phyloP scores from a whole-genome alignment of 2,329 filamentous ascomycete genomes.

The Blumeriella jaapii region DNA sequence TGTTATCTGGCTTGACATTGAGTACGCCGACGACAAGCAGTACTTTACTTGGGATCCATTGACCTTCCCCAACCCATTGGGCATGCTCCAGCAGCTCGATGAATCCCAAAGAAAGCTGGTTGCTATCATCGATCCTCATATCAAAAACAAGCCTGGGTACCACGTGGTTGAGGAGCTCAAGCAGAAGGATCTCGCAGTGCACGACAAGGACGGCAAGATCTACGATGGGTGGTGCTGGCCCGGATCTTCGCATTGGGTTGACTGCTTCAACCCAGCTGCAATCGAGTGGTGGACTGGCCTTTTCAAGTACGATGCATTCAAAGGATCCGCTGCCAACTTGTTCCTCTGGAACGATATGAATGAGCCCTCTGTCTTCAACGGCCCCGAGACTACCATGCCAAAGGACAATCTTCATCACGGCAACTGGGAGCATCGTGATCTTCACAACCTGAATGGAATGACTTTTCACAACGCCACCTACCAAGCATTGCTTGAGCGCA shows the following conservation, averaged over 20 bases:
- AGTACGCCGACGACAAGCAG: constrained; percentile 93
- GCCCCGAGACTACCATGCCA: constrained; percentile 95
- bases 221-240: constrained; percentile 99
- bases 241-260: constrained; percentile 90
- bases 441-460: constrained; percentile 92
- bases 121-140: constrained; percentile 91
- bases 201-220: constrained; percentile 78
- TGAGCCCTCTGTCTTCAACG: constrained; percentile 97
- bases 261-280: constrained; percentile 88
- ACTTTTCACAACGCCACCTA: constrained; percentile 94
- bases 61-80: constrained; percentile 73
- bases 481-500: constrained; percentile 70
- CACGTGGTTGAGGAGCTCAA: constrained; percentile 68
- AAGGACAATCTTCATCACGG: constrained; percentile 92
- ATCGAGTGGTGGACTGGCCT: constrained; percentile 83
- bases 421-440: constrained; percentile 90
- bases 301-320: constrained; percentile 82
- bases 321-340: constrained; percentile 73
- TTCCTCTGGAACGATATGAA: constrained; percentile 99
- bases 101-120: constrained; percentile 82
- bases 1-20: constrained; percentile 97
- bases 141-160: constrained; percentile 83
- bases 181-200: constrained; percentile 70
- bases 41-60: constrained; percentile 96
- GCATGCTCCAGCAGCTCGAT: constrained; percentile 82